Evolutionary conservation across 176 grass and related monocot species (phyloP), one percentile per base, ranked within the genome.

Genomic region (Oryza punctata): DNA sequence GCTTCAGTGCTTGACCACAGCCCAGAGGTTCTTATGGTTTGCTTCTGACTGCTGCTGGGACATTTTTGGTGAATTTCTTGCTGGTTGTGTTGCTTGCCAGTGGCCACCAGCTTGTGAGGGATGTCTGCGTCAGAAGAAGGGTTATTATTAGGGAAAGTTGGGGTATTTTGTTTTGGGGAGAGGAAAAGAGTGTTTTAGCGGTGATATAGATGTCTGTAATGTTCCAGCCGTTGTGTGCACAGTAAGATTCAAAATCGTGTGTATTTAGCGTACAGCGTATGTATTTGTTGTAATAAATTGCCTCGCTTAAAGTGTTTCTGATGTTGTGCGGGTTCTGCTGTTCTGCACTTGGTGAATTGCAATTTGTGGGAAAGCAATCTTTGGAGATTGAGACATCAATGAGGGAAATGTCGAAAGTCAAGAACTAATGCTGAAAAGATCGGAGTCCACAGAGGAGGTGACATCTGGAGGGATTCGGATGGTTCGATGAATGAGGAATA

Each of bases 211-310:
- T 69, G 29, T 67, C 38, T 28, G 41, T 24, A 38, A 75, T 82
- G 79, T 86, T 71, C 44, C 69, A 82, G 82, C 25, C 63, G 63
- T 78, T 63, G 60, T 75, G 66, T 85, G 67, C 72, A 68, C 77
- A 60, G 71, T 81, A 69, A 69, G 70, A 74, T 78, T 47, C 16
- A 12, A 15, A 68, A 45, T 79, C 44, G 47, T 76, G 27, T 88
- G 69, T 89, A 86, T 80, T 83, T 86, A 86, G 44, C 44, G 18
- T 78, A 73, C 74, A 63, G 21, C 28, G 74, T 72, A 49, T 85
- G 73, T 82, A 85, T 84, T 35, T 87, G 77, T 85, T 90, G 83
- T 92, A 89, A 79, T 87, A 91, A 82, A 57, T 84, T 30, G 69
- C 80, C 83, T 43, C 12, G 19, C 79, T 49, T 59, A 61, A 77